Evolutionary conservation across 345 rosid genomes (phyloP).

Genomic region (Lepidium aucheri): DNA sequence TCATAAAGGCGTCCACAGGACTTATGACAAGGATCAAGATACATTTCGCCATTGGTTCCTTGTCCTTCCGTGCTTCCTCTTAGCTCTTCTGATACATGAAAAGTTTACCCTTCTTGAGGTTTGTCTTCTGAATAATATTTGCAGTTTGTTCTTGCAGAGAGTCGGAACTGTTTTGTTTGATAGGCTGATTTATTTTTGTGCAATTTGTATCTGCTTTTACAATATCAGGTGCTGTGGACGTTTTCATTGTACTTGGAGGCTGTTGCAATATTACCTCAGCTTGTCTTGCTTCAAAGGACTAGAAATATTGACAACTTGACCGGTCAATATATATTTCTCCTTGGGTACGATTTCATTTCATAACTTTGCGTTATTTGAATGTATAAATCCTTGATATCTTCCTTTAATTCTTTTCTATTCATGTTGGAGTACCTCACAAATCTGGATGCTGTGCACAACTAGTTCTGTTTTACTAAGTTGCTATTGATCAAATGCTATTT

Average conservation of each 20-base stretch:
- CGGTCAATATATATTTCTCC: constrained; percentile 69
- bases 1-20: constrained; percentile 62
- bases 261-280: constrained; percentile 79
- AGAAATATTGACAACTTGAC: constrained; percentile 75
- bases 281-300: constrained; percentile 72
- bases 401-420: neutral
- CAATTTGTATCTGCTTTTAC: neutral
- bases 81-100: constrained; percentile 60
- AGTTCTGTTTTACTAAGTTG: neutral
- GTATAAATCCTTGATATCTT: neutral
- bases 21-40: constrained; percentile 70
- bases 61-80: constrained; percentile 55
- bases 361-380: neutral
- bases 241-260: constrained; percentile 78
- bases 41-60: constrained; percentile 64
- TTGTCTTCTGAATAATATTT: neutral
- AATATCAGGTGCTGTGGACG: constrained; percentile 60
- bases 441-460: neutral
- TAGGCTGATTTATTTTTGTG: neutral
- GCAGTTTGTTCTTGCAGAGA: neutral
- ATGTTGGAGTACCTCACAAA: neutral
- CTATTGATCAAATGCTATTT: neutral
- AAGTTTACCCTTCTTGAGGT: constrained; percentile 72
- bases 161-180: neutral
- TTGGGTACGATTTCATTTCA: constrained; percentile 41